phyloP scores from a whole-genome alignment of 352 stramenopile species.

The Phytophthora megakarya region DNA sequence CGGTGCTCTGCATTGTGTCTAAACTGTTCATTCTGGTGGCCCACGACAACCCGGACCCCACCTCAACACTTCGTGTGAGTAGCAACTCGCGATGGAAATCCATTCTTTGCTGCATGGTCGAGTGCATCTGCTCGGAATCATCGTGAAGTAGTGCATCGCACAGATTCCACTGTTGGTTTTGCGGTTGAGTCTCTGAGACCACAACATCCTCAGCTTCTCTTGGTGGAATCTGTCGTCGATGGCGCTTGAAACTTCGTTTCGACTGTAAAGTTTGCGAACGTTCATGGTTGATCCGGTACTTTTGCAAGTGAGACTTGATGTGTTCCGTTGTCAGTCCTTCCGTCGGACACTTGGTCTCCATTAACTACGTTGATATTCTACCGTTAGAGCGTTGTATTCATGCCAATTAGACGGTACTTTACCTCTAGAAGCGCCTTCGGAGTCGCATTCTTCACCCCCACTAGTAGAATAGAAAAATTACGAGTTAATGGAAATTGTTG shows the following conservation, averaged over 20 bases:
- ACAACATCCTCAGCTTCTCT: background rate
- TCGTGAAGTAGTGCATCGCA: constrained; percentile 15
- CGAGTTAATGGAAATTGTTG: background rate
- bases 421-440: constrained; percentile 28
- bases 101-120: constrained; percentile 32
- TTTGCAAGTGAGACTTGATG: constrained; percentile 37
- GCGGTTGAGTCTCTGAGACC: background rate
- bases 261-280: constrained; percentile 18
- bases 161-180: constrained; percentile 11
- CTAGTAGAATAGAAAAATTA: constrained; percentile 3
- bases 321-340: constrained; percentile 25
- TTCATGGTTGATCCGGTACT: constrained; percentile 34
- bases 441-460: constrained; percentile 34
- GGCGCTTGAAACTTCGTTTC: constrained; percentile 18
- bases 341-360: constrained; percentile 17
- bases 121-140: constrained; percentile 22
- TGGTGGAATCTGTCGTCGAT: background rate
- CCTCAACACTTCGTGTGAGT: constrained; percentile 29
- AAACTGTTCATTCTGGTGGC: constrained; percentile 11
- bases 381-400: background rate
- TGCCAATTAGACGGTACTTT: background rate
- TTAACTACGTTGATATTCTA: constrained; percentile 13
- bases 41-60: constrained; percentile 17
- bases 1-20: background rate
- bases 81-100: constrained; percentile 36